A percentile compares a stretch with the other conserved stretches of the same genome.
phyloP scores from a whole-genome alignment of 768 basidiomycete species.

The Tulasnella sp. region DNA sequence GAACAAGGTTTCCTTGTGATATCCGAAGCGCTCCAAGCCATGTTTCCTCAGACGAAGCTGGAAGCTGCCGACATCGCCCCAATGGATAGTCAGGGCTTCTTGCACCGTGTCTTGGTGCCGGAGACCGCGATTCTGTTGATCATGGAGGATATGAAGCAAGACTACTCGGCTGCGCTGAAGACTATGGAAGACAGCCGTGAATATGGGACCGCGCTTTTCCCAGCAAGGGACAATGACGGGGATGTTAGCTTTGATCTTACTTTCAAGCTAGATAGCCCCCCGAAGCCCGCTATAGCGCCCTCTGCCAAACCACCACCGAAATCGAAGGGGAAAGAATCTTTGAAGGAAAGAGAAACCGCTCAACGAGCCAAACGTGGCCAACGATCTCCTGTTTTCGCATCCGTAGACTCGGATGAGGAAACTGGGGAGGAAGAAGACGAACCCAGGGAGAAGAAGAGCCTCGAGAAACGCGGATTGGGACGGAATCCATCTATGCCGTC shows the following conservation, averaged over 20 bases:
- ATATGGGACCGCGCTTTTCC: constrained; percentile 85
- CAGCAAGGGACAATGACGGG: constrained; percentile 52
- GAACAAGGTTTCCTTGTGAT: constrained; percentile 80
- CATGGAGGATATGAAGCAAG: constrained; percentile 61
- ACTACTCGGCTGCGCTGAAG: constrained; percentile 48
- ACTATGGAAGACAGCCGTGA: constrained; percentile 71
- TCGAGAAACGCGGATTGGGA: not conserved
- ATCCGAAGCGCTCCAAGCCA: constrained; percentile 65
- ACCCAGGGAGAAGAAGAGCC: not conserved
- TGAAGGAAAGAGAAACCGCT: not conserved
- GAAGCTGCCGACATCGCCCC: constrained; percentile 54
- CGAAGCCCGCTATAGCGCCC: not conserved
- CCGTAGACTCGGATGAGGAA: not conserved
- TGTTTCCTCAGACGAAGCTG: constrained; percentile 65
- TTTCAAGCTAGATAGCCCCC: not conserved
- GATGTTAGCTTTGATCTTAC: constrained; percentile 29
- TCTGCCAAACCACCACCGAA: not conserved
- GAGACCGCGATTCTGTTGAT: constrained; percentile 82
- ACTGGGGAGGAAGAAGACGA: not conserved
- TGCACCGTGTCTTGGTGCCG: constrained; percentile 82
- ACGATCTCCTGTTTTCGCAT: not conserved
- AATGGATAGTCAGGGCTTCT: constrained; percentile 69
- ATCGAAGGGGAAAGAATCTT: not conserved
- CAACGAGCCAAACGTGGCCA: not conserved
- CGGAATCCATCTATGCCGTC: not conserved